phyloP scores from a whole-genome alignment of 2,329 filamentous ascomycete genomes.

The Pseudophaeomoniella oleicola region DNA sequence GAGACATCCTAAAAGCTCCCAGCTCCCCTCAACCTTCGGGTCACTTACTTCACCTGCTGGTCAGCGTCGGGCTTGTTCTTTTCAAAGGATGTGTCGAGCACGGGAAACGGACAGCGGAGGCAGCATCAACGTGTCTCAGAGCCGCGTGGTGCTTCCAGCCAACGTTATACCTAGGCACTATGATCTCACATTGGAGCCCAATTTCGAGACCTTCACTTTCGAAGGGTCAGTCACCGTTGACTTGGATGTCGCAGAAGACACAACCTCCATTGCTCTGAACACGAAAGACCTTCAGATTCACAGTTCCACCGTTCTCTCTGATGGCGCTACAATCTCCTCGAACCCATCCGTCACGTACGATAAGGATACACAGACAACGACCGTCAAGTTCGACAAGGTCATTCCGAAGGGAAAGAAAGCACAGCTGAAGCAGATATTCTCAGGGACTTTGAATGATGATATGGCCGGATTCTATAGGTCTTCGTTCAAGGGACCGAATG shows the following conservation, averaged over 20 bases:
- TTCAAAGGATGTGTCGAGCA: background rate
- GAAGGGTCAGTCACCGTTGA: conserved; percentile 75
- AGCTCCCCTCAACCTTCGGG: no score
- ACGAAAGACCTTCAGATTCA: conserved; percentile 75
- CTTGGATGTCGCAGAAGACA: conserved; percentile 72
- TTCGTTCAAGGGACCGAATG: conserved; percentile 73
- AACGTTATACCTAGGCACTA: conserved; percentile 92
- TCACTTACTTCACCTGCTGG: no score
- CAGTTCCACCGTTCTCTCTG: conserved; percentile 51
- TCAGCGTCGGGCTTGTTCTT: background rate
- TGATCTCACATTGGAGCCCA: conserved; percentile 77
- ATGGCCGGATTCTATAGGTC: conserved; percentile 98
- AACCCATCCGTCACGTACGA: conserved; percentile 57
- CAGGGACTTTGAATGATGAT: conserved; percentile 72
- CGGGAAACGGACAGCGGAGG: background rate
- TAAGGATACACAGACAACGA: conserved; percentile 67
- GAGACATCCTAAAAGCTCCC: no score
- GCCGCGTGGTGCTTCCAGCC: conserved; percentile 67
- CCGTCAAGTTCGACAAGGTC: conserved; percentile 59
- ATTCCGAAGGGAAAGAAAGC: conserved; percentile 64
- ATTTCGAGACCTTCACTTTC: conserved; percentile 78
- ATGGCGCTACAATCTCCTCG: conserved; percentile 43
- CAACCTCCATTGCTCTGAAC: conserved; percentile 74
- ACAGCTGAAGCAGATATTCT: conserved; percentile 63
- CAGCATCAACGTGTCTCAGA: background rate